Conservation (phyloP, 2,329 filamentous ascomycete species). For the Pestalotiopsis sp. region DNA sequence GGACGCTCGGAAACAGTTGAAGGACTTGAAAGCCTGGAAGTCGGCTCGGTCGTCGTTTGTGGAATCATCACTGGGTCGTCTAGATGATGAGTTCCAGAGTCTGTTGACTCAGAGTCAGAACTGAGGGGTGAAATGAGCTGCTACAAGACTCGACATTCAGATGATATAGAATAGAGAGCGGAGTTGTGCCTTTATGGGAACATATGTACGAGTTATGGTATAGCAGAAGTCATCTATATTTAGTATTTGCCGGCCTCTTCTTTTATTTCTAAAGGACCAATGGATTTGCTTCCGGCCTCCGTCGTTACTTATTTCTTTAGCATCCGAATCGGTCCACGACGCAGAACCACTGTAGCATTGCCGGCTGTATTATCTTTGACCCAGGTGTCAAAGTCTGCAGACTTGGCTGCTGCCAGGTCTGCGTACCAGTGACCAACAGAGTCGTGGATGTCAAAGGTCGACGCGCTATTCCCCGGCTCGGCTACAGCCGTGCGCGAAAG, state of each 20-base stretch:
- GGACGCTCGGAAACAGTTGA: background rate
- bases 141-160: background rate
- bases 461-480: constrained; percentile 36
- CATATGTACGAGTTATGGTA: too few relatives aligned
- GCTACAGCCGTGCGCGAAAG: constrained; percentile 40
- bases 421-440: constrained; percentile 44
- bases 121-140: background rate
- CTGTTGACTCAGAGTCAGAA: background rate
- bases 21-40: constrained; percentile 1
- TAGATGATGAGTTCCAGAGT: background rate
- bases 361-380: constrained; percentile 25
- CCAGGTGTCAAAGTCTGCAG: constrained; percentile 37
- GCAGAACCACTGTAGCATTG: background rate
- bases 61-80: background rate
- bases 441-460: constrained; percentile 46
- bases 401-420: constrained; percentile 36
- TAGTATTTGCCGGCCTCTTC: background rate
- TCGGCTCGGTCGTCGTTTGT: background rate
- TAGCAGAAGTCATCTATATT: background rate
- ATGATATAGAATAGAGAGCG: too few relatives aligned
- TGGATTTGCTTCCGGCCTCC: background rate
- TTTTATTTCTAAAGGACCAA: background rate
- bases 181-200: too few relatives aligned
- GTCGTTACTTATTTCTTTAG: background rate
- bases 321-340: background rate